Evolutionary conservation across 352 stramenopile genomes (phyloP).

Genomic region (Phytophthora sp.): DNA sequence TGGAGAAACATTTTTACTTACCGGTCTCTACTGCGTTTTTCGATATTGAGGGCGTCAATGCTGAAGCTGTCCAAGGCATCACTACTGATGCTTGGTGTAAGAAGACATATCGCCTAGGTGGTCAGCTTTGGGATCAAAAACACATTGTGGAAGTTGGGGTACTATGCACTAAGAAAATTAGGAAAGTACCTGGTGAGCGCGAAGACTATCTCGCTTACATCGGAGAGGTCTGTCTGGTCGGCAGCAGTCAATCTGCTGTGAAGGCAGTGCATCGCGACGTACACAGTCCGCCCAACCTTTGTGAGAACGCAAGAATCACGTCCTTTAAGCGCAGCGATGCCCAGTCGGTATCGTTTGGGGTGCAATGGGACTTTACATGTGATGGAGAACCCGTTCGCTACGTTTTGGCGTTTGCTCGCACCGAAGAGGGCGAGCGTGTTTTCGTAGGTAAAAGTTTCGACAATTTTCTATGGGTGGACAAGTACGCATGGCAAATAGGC

Average conservation of each 20-base stretch:
- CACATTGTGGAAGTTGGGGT: constrained; percentile 54
- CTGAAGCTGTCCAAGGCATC: constrained; percentile 27
- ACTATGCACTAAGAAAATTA: constrained; percentile 40
- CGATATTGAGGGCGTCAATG: constrained; percentile 20
- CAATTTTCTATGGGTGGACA: constrained; percentile 18
- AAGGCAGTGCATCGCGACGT: constrained; percentile 24
- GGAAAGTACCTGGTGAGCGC: constrained; percentile 25
- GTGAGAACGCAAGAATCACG: constrained; percentile 27
- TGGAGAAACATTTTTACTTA: constrained; percentile 46
- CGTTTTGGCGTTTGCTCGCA: constrained; percentile 38
- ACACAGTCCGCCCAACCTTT: constrained; percentile 27
- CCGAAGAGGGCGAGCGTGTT: constrained; percentile 16
- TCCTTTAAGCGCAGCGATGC: constrained; percentile 26
- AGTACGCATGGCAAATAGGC: constrained; percentile 19
- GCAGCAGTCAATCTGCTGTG: constrained; percentile 21
- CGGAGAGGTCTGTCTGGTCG: constrained; percentile 43
- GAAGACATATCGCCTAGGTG: constrained; percentile 47
- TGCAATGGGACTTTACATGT: constrained; percentile 36
- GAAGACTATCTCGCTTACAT: constrained; percentile 39
- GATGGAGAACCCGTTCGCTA: constrained; percentile 33
- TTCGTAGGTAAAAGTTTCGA: constrained; percentile 46
- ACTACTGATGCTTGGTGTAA: constrained; percentile 39
- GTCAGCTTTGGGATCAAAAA: constrained; percentile 50
- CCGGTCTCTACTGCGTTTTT: constrained; percentile 39
- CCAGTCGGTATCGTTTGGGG: constrained; percentile 33